Base-by-base conservation (phyloP, 176 grass and related monocot genomes). In the Aegilops umbellulata region DNA sequence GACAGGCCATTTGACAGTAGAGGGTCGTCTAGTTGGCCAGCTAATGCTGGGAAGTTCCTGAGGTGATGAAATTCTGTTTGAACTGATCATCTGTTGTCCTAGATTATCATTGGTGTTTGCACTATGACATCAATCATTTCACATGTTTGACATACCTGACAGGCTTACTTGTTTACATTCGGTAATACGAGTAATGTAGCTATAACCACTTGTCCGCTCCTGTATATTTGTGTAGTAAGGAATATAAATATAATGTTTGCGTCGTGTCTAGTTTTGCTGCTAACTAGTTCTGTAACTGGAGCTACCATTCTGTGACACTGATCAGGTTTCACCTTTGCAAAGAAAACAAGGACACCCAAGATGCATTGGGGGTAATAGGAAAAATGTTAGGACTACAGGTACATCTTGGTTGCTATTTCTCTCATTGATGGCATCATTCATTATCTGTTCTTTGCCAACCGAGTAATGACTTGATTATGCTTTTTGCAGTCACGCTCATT, bases 321-420 rank as follows among this genome's bases (percentile, higher is more conserved):
- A 70, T 61, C 76, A 98, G 97, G 88, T 98, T 98, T 94, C 75
- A 94, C 72, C 92, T 98, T 83, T 98, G 92, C 76, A 98, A 98
- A 79, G 90, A 98, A 76, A 98, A 98, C 76, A 98, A 95, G 88
- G 97, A 95, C 66, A 98, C 94, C 38, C 97, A 98, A 71, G 97
- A 98, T 41, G 93, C 92, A 35, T 64, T 98, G 81, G 93, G 97
- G 60, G 90, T 95, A 6, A 95, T 95, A 82, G 97, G 92, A 41
- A 98, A 98, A 90, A 98, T 98, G 97, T 83, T 98, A 74, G 94
- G 97, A 23, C 80, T 94, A 64, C 89, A 98, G 90, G 97, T 98
- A 92, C 62, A 10, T 86, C 25, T 19, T 74, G 7, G n/a, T 22
- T 84, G 47, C 39, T 20, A 74, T 24, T 47, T 80, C 22, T 57